Percentiles rank a stretch among this genome's conserved stretches.
phyloP scores from a whole-genome alignment of 2,329 filamentous ascomycete species.

The Colletotrichum trifolii region DNA sequence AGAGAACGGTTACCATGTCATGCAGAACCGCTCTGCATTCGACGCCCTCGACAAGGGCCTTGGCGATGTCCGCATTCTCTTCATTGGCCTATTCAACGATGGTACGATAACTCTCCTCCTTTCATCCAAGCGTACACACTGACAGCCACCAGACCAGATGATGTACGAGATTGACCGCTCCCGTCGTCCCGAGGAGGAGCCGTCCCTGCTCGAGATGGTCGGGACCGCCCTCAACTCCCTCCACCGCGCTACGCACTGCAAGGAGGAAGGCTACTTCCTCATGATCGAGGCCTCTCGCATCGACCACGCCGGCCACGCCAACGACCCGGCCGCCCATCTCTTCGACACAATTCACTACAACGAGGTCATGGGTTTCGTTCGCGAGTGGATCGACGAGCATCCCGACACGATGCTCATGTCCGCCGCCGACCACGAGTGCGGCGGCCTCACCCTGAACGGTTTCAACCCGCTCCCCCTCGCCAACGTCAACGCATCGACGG shows the following conservation, averaged over 20 bases:
- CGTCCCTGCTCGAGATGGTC: conserved; percentile 53
- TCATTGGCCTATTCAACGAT: conserved; percentile 52
- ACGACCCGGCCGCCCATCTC: conserved; percentile 65
- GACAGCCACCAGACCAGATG: conserved; percentile 36
- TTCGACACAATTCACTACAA: conserved; percentile 54
- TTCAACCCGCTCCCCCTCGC: conserved; percentile 48
- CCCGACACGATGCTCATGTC: conserved; percentile 51
- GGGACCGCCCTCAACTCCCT: conserved; percentile 51
- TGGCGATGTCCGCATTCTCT: conserved; percentile 46
- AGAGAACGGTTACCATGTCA: conserved; percentile 48
- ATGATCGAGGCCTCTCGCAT: conserved; percentile 53
- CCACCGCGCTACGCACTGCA: conserved; percentile 45
- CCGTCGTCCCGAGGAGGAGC: conserved; percentile 45
- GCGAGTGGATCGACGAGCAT: conserved; percentile 52
- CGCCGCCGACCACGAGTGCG: conserved; percentile 54
- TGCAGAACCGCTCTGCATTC: conserved; percentile 49
- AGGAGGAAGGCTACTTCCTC: conserved; percentile 51
- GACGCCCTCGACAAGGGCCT: conserved; percentile 44
- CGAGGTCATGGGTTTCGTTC: conserved; percentile 49
- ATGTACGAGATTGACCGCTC: conserved; percentile 51
- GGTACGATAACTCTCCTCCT: conserved; percentile 29
- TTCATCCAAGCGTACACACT: not conserved
- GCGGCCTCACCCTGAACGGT: conserved; percentile 51
- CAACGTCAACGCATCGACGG: conserved; percentile 44
- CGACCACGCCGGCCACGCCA: conserved; percentile 57